Evolutionary conservation across 371 early-diverging fungal genomes (phyloP), one percentile per base, ranked within the genome.

Genomic region (Furculomyces boomerangus): DNA sequence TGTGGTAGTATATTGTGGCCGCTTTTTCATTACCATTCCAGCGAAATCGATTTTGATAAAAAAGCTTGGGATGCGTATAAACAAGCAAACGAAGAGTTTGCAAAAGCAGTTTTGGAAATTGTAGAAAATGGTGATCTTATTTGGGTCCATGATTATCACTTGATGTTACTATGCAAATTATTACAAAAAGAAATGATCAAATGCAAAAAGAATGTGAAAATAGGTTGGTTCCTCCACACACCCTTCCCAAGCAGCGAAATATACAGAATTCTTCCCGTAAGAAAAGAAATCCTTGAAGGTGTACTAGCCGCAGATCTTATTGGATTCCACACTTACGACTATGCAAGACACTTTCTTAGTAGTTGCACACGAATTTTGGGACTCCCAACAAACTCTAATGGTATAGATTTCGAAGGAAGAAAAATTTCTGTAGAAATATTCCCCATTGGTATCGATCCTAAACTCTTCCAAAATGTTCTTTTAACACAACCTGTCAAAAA

Each of bases 131-230:
- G 88, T 37, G 99, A 97, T 71, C 70, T 98, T 40, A 83, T 99
- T 37, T 98, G 99, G 96, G 86, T 99, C n/a, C 99, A 99, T 55
- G 99, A 99, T 71, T 99, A 99, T 71, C 99, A 99, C 66, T 69
- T 99, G 50, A 93, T 99, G 93, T 72, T 98, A 39, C 74, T 99
- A 31, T 99, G 99, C 20, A 70, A 73, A 18, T 71, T 98, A 76
- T 65, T 99, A 39, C 72, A 87, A 25, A 72, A 77, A 55, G 64
- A 72, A 47, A 63, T 81, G 49, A 65, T 59, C 49, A 60, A 31
- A 47, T 61, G 64, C 45, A 64, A 68, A 35, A 73, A 71, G 60
- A 75, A 86, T 56, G 82, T 94, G 57, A 87, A 88, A 66, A 88
- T 99, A 58, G 99, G 99, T 29, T 95, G 92, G 77, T 99, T 99